Base-by-base conservation (phyloP, 805 yeast species). In the Nakazawaea peltata region DNA sequence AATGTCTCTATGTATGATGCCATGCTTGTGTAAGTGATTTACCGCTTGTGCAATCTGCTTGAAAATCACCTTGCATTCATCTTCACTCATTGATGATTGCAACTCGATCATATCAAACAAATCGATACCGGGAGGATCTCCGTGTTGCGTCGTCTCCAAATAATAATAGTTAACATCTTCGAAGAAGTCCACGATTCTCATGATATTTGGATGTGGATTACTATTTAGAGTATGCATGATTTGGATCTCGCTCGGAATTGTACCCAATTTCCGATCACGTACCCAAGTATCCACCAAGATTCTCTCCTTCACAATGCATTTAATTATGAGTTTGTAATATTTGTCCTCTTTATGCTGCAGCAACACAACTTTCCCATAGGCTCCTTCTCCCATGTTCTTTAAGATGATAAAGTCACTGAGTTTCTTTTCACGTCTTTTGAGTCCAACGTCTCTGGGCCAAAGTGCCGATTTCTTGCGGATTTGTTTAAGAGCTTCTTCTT, bases 201-300 rank as follows among this genome's bases (percentile, higher is more conserved):
- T 75, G 30, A 88, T 83, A 55, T 86, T 87, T 4, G 90, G 92
- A 55, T 90, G 97, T 1, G 92, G 94, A 39, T 72, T 71, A 30
- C 64, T 60, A 48, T 77, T 80, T 40, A 90, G 60, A n/a, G 78
- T 77, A 21, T 90, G 79, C 85, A 92, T 79, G 30, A 92, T 78
- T 54, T 87, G 94, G 44, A 92, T 92, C 56, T 92, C 98, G n/a
- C 90, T 78, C 2, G 97, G 97, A 25, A 92, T 81, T 0, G 96
- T 88, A 5, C 98, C 98, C 28, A 92, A 61, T 41, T 71, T 72
- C 18, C 95, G 72, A 56, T 92, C 97, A 37, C 97, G 68, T 2
- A 87, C 95, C 98, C 98, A 92, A 0, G 97, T 87, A 54, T 92
- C 98, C 9, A 92, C 96, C 48, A 92, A 64, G 48, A 92, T 92